A percentile compares a stretch with the other conserved stretches of the same genome.
Evolutionary conservation across 345 rosid species (phyloP).

Genomic region (Gossypium thurberi): DNA sequence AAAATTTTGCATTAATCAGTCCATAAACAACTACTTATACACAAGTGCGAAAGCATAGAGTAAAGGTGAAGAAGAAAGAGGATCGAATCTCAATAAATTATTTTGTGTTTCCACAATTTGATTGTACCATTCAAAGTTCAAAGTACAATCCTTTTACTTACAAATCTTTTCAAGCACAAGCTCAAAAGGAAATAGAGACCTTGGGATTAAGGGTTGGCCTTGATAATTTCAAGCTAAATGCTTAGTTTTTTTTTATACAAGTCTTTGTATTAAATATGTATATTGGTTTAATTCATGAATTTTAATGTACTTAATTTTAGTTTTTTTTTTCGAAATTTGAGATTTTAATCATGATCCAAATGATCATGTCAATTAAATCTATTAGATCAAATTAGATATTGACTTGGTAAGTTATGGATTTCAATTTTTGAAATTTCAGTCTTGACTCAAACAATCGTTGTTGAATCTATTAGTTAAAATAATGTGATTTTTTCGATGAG

Average conservation of each 20-base stretch:
- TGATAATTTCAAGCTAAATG: conserved; percentile 34
- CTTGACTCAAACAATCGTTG: too few relatives aligned
- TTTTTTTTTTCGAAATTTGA: too few relatives aligned
- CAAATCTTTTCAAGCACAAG: conserved; percentile 52
- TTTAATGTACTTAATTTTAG: too few relatives aligned
- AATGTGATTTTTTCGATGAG: too few relatives aligned
- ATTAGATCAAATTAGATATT: too few relatives aligned
- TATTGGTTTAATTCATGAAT: too few relatives aligned
- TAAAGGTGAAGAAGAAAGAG: conserved; percentile 26
- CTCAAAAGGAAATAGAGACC: conserved; percentile 44
- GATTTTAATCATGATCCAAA: too few relatives aligned
- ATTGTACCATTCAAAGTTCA: conserved; percentile 38
- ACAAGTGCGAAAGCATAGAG: conserved; percentile 60
- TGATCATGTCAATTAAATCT: too few relatives aligned
- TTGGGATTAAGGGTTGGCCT: conserved; percentile 58
- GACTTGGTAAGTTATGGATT: too few relatives aligned
- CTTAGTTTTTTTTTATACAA: neutral
- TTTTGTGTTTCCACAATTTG: conserved; percentile 59
- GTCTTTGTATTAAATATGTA: too few relatives aligned
- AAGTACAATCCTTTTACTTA: conserved; percentile 62
- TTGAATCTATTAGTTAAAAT: too few relatives aligned
- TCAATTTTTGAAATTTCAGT: too few relatives aligned
- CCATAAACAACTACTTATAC: conserved; percentile 58
- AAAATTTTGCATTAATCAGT: conserved; percentile 25
- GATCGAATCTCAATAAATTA: conserved; percentile 64